Percentiles rank a stretch among this genome's conserved stretches.
Evolutionary conservation across 495 filamentous ascomycete species (phyloP).

Genomic region (Xylaria castorea): DNA sequence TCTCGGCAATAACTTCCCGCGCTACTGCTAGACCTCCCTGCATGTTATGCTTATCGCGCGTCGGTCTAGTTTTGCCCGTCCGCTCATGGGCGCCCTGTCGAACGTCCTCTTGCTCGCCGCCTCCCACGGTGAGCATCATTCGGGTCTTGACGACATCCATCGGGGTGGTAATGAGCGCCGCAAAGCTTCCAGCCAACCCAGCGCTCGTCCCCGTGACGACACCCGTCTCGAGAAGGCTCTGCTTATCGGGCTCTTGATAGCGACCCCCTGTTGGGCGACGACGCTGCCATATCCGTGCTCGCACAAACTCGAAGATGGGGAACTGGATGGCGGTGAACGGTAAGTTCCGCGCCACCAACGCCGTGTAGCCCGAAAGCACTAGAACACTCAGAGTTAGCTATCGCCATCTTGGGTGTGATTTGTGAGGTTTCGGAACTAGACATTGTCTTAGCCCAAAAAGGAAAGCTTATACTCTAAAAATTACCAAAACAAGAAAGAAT

Average conservation of each 20-base stretch:
- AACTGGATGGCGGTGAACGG: slow-evolving; percentile 90
- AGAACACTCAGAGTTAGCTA: not conserved
- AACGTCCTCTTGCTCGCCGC: slow-evolving; percentile 32
- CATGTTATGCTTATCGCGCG: slow-evolving; percentile 14
- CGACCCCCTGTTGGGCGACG: slow-evolving; percentile 33
- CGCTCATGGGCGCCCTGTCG: slow-evolving; percentile 34
- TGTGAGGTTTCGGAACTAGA: not conserved
- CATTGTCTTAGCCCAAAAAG: not conserved
- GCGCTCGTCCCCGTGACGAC: slow-evolving; percentile 74
- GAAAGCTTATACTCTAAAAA: not conserved
- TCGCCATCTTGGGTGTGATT: not conserved
- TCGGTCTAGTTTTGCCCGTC: slow-evolving; percentile 35
- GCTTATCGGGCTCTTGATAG: not conserved
- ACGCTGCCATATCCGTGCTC: slow-evolving; percentile 45
- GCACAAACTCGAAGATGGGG: slow-evolving; percentile 79
- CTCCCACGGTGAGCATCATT: slow-evolving; percentile 67
- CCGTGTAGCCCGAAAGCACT: slow-evolving; percentile 80
- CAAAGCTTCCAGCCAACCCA: slow-evolving; percentile 69
- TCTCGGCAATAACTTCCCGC: slow-evolving; percentile 63
- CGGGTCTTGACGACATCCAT: slow-evolving; percentile 86
- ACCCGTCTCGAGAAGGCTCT: slow-evolving; percentile 64
- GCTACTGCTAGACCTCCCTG: slow-evolving; percentile 62
- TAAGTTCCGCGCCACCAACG: slow-evolving; percentile 78
- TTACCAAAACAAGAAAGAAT: not conserved
- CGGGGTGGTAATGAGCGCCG: slow-evolving; percentile 77